Conservation (phyloP, 345 rosid species). For the Salix caprea region DNA sequence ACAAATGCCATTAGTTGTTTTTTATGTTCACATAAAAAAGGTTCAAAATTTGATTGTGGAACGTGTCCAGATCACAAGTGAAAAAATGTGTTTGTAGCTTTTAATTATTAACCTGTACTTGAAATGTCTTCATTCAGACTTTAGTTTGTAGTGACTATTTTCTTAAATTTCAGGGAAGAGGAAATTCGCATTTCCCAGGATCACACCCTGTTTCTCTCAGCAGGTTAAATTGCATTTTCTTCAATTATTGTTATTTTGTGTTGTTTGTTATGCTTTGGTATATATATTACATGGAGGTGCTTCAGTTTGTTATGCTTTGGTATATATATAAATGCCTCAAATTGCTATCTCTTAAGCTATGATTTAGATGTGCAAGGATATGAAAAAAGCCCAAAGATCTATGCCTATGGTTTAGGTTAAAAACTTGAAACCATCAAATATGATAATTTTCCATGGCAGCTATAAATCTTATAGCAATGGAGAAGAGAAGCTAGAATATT, state of each 20-base stretch:
- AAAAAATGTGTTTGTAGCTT: background rate
- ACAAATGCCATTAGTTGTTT: background rate
- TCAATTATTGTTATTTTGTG: background rate
- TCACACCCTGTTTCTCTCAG: conserved; percentile 84
- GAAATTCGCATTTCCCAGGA: conserved; percentile 67
- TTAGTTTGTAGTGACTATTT: conserved; percentile 1
- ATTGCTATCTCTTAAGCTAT: background rate
- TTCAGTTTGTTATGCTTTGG: background rate
- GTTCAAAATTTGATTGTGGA: background rate
- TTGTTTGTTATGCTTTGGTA: background rate
- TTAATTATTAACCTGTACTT: background rate
- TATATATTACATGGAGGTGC: background rate
- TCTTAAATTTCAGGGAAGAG: conserved; percentile 52
- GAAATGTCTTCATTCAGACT: conserved; percentile 5
- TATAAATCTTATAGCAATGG: background rate
- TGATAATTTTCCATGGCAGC: background rate
- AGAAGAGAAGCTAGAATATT: background rate
- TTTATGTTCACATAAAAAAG: background rate
- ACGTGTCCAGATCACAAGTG: background rate
- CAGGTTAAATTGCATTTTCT: conserved; percentile 42
- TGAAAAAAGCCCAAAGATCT: background rate
- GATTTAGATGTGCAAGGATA: background rate
- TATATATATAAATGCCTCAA: background rate
- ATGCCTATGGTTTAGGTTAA: background rate
- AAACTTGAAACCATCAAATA: background rate